A percentile compares a stretch with the other conserved stretches of the same genome.
Conservation (phyloP, 2,329 filamentous ascomycete species). For the Rhinocladiella similis region DNA sequence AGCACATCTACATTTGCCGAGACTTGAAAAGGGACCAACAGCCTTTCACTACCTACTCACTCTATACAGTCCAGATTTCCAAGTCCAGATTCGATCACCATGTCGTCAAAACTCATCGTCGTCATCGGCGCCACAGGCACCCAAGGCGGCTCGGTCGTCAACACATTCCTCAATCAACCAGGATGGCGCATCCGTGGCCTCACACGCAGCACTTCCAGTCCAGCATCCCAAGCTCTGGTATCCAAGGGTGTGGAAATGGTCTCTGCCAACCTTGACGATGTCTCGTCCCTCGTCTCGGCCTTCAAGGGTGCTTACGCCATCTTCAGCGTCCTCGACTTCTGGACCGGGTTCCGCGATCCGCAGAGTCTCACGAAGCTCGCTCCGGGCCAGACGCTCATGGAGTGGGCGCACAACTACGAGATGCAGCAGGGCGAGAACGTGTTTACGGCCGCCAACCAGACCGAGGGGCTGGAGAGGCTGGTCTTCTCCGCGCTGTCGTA, state of each 20-base stretch:
- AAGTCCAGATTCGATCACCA: too few species aligned
- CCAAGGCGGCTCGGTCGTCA: constrained; percentile 43
- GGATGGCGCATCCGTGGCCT: constrained; percentile 36
- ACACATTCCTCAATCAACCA: constrained; percentile 30
- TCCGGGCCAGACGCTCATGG: constrained; percentile 29
- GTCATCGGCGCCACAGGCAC: constrained; percentile 56
- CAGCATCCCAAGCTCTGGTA: constrained; percentile 27
- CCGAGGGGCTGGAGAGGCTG: constrained; percentile 47
- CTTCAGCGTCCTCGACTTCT: constrained; percentile 59
- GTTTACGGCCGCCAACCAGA: constrained; percentile 52
- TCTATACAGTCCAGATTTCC: too few species aligned
- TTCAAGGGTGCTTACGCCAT: constrained; percentile 50
- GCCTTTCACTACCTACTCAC: too few species aligned
- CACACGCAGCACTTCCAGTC: constrained; percentile 33
- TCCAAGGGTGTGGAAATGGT: constrained; percentile 34
- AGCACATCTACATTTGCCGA: too few species aligned
- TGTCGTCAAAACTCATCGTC: constrained; percentile 36
- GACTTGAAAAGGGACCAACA: too few species aligned
- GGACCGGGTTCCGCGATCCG: constrained; percentile 51
- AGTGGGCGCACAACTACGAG: constrained; percentile 52
- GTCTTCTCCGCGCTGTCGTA: constrained; percentile 55
- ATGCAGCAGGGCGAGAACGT: constrained; percentile 56
- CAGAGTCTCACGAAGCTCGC: constrained; percentile 33
- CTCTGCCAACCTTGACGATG: constrained; percentile 34
- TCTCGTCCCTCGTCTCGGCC: constrained; percentile 31